phyloP scores from a whole-genome alignment of 2,329 filamentous ascomycete genomes.

The Fusarium ambrosium region DNA sequence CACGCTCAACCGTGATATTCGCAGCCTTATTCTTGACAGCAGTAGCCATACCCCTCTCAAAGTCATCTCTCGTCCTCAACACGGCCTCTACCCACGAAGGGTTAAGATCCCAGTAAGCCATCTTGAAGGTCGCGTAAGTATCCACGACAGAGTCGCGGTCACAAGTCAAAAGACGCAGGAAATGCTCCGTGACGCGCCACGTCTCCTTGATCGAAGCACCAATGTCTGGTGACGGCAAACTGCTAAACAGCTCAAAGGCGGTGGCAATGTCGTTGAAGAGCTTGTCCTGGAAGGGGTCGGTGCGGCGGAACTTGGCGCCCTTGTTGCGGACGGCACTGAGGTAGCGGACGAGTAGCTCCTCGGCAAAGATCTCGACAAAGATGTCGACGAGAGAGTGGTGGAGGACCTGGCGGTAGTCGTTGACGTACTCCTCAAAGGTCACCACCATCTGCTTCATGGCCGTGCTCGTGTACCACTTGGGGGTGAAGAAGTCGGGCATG shows the following conservation, averaged over 20 bases:
- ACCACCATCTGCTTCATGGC: conserved; percentile 94
- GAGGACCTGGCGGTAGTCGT: conserved; percentile 86
- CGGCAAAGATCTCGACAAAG: conserved; percentile 91
- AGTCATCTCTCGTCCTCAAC: conserved; percentile 88
- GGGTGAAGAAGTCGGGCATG: conserved; percentile 90
- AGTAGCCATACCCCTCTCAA: conserved; percentile 90
- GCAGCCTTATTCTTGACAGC: conserved; percentile 90
- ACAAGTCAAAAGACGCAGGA: conserved; percentile 82
- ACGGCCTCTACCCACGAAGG: conserved; percentile 97
- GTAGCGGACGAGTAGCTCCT: conserved; percentile 90
- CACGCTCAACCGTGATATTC: conserved; percentile 83
- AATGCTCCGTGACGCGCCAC: conserved; percentile 90
- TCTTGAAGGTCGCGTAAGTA: conserved; percentile 87
- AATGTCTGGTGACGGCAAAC: conserved; percentile 78
- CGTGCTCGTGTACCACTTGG: conserved; percentile 86
- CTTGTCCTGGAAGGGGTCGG: conserved; percentile 91
- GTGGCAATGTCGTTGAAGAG: conserved; percentile 93
- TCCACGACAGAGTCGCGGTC: conserved; percentile 80
- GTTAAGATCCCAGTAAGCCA: conserved; percentile 91
- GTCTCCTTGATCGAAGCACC: conserved; percentile 84
- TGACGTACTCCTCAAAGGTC: conserved; percentile 95
- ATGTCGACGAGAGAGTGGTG: conserved; percentile 92
- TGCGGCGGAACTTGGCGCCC: conserved; percentile 86
- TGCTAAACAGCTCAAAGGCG: conserved; percentile 89
- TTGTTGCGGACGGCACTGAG: conserved; percentile 89